Evolutionary conservation across 371 early-diverging fungal species (phyloP), one percentile per base, ranked within the genome.

Genomic region (Mortierella sp.): DNA sequence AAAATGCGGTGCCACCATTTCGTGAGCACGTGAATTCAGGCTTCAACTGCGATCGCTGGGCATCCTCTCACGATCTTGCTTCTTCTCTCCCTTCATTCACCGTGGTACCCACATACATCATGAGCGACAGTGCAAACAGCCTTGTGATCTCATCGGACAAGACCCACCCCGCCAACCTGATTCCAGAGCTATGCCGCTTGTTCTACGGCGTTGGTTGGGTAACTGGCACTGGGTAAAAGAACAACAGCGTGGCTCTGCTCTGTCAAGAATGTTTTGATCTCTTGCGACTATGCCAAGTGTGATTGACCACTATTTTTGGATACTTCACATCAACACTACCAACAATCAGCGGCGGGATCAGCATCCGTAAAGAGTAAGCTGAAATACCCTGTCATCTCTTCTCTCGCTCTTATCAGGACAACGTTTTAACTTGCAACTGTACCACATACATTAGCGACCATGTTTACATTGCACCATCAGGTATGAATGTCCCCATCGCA

Each of bases 201-300:
- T 96, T 97, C 81, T 98, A 96, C 81, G 81, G 73, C 22, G 84
- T 93, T 37, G 97, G 97, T 29, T 97, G 97, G 97, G 95, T 96
- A 39, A 97, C 96, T 7, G 98, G 97, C 43, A 97, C 97, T 1
- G 97, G 96, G 85, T 87, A 81, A 57, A 73, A 13, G 34, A 52
- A 39, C 28, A 48, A 19, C 16, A 4, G 19, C 8, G 10, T 10
- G 34, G 7, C 34, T 43, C 44, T 43, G 39, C 44, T 31, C 34
- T 25, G 39, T 39, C 17, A 27, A 49, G 27, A 49, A 37, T 48
- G 8, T 43, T 22, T 27, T 14, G 21, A 5, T 34, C 16, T 41
- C 13, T 43, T 19, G 44, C 16, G 29, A 29, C 24, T 40, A 43
- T 12, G 40, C 40, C 21, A 22, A 24, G 22, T 25, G 47, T 25